These are phyloP conservation scores for Earliella scabrosa DNA, from an alignment of 1,284 basidiomycete species.

Conservation along the genomic window DNA sequence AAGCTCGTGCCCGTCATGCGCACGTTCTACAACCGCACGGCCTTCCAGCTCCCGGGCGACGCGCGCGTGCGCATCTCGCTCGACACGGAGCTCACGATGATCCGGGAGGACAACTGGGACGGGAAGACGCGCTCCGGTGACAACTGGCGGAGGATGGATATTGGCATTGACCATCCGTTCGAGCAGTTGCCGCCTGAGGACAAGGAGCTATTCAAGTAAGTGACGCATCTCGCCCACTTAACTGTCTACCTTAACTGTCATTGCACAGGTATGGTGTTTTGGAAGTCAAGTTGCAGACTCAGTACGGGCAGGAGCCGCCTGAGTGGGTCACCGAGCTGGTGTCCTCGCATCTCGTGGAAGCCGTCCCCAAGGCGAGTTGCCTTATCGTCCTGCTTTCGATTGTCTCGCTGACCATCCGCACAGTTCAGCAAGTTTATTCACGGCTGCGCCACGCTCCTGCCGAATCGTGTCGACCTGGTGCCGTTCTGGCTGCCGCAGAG, in stretches of 20 bases:
- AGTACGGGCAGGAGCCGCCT: slow-evolving; percentile 95
- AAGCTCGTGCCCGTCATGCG: slow-evolving; percentile 90
- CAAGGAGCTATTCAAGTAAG: slow-evolving; percentile 91
- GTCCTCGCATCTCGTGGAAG: slow-evolving; percentile 91
- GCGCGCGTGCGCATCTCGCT: slow-evolving; percentile 97
- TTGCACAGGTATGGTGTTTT: slow-evolving; percentile 77
- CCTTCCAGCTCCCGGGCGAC: slow-evolving; percentile 98
- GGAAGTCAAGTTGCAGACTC: slow-evolving; percentile 98
- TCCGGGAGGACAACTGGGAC: slow-evolving; percentile 98
- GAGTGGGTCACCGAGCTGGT: slow-evolving; percentile 97
- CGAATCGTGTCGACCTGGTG: slow-evolving; percentile 95
- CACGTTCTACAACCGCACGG: slow-evolving; percentile 99
- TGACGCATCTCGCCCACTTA: slow-evolving; percentile 3
- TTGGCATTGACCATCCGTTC: slow-evolving; percentile 94
- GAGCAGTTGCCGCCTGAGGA: slow-evolving; percentile 79
- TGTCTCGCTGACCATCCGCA: background rate
- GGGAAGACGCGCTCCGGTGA: slow-evolving; percentile 74
- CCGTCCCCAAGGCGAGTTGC: slow-evolving; percentile 73
- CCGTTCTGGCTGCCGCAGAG: slow-evolving; percentile 99
- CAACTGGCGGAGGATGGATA: slow-evolving; percentile 95
- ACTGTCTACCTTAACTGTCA: background rate
- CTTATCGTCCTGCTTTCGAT: slow-evolving; percentile 1
- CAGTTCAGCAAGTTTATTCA: slow-evolving; percentile 91
- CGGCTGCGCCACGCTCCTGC: slow-evolving; percentile 92
- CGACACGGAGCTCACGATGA: slow-evolving; percentile 94